phyloP scores from a whole-genome alignment of 257 asterid genomes.

The Ligustrum vulgare region DNA sequence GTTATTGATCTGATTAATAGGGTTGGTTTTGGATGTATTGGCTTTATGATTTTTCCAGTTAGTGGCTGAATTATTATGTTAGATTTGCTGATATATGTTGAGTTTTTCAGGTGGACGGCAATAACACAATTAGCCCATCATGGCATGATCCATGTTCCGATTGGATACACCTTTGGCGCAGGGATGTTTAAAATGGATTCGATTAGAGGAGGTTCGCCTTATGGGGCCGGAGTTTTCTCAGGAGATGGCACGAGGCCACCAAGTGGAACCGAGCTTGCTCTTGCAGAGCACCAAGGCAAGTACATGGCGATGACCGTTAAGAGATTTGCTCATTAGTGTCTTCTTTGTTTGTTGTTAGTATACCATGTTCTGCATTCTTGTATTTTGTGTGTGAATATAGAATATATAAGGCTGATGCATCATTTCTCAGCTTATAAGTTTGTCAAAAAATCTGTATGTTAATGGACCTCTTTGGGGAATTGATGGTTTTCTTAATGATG shows the following conservation, averaged over 20 bases:
- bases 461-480: not conserved
- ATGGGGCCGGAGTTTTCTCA: slow-evolving; percentile 60
- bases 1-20: not conserved
- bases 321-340: slow-evolving; percentile 25
- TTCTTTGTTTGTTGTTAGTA: not conserved
- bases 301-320: slow-evolving; percentile 57
- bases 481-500: not conserved
- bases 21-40: no score
- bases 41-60: no score
- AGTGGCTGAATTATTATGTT: no score
- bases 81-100: no score
- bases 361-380: not conserved
- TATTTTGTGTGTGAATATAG: not conserved
- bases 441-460: not conserved
- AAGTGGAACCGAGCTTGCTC: slow-evolving; percentile 45
- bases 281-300: slow-evolving; percentile 62
- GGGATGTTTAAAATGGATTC: slow-evolving; percentile 47
- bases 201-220: slow-evolving; percentile 56
- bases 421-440: not conserved
- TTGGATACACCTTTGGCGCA: slow-evolving; percentile 63
- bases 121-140: slow-evolving; percentile 64
- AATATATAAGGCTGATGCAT: not conserved
- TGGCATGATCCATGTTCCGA: slow-evolving; percentile 61
- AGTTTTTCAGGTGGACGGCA: slow-evolving; percentile 54
- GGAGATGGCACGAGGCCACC: slow-evolving; percentile 59